Percentiles rank a stretch among this genome's conserved stretches.
Conservation (phyloP, 768 basidiomycete species). For the Mycena maculata region DNA sequence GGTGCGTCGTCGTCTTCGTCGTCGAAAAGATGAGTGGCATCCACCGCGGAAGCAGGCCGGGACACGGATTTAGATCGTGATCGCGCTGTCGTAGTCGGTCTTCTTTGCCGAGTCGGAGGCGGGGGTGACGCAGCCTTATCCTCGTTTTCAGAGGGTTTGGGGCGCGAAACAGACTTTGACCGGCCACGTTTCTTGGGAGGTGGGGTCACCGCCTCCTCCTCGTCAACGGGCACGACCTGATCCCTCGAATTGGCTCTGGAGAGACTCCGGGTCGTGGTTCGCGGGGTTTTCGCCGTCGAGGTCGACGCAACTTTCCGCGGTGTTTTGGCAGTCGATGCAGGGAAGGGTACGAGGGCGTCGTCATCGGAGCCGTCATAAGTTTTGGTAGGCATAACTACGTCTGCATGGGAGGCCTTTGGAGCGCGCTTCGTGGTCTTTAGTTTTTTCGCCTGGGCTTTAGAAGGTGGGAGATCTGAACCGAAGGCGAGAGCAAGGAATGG, state of each 20-base stretch:
- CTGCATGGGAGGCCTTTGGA: conserved; percentile 47
- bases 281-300: conserved; percentile 39
- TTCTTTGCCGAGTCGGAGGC: conserved; percentile 29
- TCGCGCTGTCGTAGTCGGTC: conserved; percentile 28
- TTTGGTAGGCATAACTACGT: conserved; percentile 53
- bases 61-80: conserved; percentile 35
- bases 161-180: conserved; percentile 43
- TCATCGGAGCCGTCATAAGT: conserved; percentile 53
- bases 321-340: conserved; percentile 34
- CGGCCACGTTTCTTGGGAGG: conserved; percentile 39
- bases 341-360: conserved; percentile 36
- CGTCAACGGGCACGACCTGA: conserved; percentile 34
- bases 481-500: conserved; percentile 53
- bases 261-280: conserved; percentile 35
- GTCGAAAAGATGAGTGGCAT: conserved; percentile 30
- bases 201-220: conserved; percentile 38
- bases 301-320: conserved; percentile 35
- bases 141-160: conserved; percentile 28
- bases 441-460: conserved; percentile 44
- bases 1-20: conserved; percentile 28
- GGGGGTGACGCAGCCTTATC: conserved; percentile 28
- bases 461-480: conserved; percentile 42
- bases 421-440: conserved; percentile 41
- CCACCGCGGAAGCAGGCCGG: conserved; percentile 24
- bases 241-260: conserved; percentile 37